These are phyloP conservation scores for Blepharisma japonicum DNA, from an alignment of 73 alveolate genomes.

Conservation along the genomic window DNA sequence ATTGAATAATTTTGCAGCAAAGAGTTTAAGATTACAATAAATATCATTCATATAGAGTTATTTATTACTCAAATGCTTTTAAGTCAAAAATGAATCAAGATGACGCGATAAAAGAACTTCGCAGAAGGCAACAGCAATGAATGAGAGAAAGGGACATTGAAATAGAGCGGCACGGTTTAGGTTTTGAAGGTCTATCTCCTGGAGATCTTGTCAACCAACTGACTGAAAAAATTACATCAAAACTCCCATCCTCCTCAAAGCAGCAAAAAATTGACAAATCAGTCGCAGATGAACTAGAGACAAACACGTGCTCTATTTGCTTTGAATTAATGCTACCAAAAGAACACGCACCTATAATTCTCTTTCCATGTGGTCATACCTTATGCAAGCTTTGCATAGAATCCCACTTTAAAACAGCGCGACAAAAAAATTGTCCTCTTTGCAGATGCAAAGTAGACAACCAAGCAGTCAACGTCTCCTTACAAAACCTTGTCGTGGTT, in stretches of 20 bases:
- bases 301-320: constrained; percentile 23
- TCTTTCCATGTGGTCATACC: constrained; percentile 34
- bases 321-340: constrained; percentile 32
- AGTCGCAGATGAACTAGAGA: not conserved
- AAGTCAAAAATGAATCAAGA: no score
- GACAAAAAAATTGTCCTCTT: constrained; percentile 15
- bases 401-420: not conserved
- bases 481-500: constrained; percentile 21
- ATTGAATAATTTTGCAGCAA: no score
- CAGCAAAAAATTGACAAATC: constrained; percentile 13
- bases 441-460: constrained; percentile 1
- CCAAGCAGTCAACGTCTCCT: constrained; percentile 31
- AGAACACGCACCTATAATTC: constrained; percentile 14
- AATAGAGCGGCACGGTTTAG: not conserved
- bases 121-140: constrained; percentile 9
- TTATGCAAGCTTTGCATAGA: constrained; percentile 25
- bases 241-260: not conserved
- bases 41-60: no score
- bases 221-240: not conserved
- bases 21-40: no score
- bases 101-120: no score
- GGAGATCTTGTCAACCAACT: constrained; percentile 16
- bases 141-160: not conserved
- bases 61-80: no score
- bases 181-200: not conserved